Base-by-base conservation (phyloP, 169 alveolate genomes). In the Plasmodium cynomolgi region DNA sequence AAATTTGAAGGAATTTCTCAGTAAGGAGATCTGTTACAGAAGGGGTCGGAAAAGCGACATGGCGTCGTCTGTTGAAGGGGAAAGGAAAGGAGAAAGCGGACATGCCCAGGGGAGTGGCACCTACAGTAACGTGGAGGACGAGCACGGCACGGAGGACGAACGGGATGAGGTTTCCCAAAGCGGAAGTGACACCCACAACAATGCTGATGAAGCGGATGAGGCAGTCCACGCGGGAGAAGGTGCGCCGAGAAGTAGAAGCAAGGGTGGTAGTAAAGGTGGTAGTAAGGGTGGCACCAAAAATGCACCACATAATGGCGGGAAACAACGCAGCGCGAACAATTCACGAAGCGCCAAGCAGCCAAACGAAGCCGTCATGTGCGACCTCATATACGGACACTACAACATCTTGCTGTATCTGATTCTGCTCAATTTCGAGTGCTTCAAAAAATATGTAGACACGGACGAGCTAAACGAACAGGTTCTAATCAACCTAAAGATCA, bases 301-400 rank as follows among this genome's bases (percentile, higher is more conserved):
- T 50, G 23, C 6, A 2, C 62, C 62, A 50, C 62, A 50, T 15
- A 15, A 50, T 1, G 62, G 23, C 62, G 62, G 17, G 62, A 50
- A 50, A 50, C 20, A 15, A 1, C 62, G 26, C 23, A 2, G 23
- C 8, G 26, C 62, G 23, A 50, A 50, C 20, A 15, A 13, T 11
- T 13, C 47, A 9, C 9, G 71, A 84, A 41, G 23, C 15, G 83
- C 31, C n/a, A 68, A 68, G 37, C 31, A 68, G 4, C 77, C 31
- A 29, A 90, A 80, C 62, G 77, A 80, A 26, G 54, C 33, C 4
- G 71, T 26, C n/a, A 90, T 90, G 73, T 56, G 13, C 39, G 84
- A 90, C 33, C 47, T 90, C 39, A 90, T 74, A 39, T 90, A 47
- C 72, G 94, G 94, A 0, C 81, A 90, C 47, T 90, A 90, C 34